Percentiles rank a stretch among this genome's conserved stretches.
These are phyloP conservation scores for Austroboletus novae-zelandiae DNA, from an alignment of 1,284 basidiomycete genomes.

Conservation along the genomic window DNA sequence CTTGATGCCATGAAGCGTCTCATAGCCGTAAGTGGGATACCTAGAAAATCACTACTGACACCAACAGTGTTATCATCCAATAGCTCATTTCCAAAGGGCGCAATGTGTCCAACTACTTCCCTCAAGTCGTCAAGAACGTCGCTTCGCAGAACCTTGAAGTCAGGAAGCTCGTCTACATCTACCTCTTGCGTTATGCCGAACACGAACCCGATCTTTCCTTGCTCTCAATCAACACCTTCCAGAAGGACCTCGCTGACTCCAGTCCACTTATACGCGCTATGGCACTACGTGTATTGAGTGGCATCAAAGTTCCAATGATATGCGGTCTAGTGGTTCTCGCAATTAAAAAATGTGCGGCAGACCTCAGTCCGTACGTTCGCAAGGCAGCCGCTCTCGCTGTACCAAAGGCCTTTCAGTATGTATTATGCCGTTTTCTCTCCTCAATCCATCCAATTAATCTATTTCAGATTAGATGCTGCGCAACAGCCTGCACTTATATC, in stretches of 20 bases:
- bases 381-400: conserved; percentile 90
- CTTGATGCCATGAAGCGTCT: conserved; percentile 92
- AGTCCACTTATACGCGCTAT: conserved; percentile 93
- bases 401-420: conserved; percentile 82
- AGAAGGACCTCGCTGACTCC: conserved; percentile 91
- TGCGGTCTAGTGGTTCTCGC: conserved; percentile 84
- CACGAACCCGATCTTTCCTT: conserved; percentile 93
- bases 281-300: conserved; percentile 91
- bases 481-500: conserved; percentile 73
- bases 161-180: conserved; percentile 97
- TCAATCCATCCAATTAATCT: neutral
- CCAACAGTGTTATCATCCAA: conserved; percentile 11
- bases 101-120: conserved; percentile 90
- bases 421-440: conserved; percentile 5
- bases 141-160: conserved; percentile 90
- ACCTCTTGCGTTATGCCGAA: conserved; percentile 90
- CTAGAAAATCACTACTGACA: conserved; percentile 3
- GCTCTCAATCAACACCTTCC: conserved; percentile 98
- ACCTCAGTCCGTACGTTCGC: conserved; percentile 91
- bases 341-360: conserved; percentile 87
- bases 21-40: conserved; percentile 68
- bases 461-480: conserved; percentile 66
- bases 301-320: conserved; percentile 87
- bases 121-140: conserved; percentile 93
- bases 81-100: conserved; percentile 92